Conservation (phyloP, 2,329 filamentous ascomycete species). For the Colletotrichum falcatum region DNA sequence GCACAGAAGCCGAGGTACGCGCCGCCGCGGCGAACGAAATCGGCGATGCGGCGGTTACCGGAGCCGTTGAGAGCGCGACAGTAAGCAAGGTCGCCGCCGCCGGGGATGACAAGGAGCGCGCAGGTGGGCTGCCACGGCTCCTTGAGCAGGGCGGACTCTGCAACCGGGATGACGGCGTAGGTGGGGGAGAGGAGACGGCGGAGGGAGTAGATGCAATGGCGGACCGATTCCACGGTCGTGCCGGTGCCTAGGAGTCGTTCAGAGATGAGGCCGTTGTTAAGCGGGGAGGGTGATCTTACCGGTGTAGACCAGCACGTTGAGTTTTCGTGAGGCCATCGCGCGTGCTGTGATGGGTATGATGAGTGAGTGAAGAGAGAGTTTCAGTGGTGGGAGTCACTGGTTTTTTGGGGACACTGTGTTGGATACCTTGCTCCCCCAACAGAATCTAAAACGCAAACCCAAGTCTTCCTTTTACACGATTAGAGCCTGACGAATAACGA, state of each 20-base stretch:
- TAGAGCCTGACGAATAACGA: not conserved
- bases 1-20: constrained; percentile 93
- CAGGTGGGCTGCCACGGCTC: constrained; percentile 93
- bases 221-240: constrained; percentile 87
- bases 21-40: constrained; percentile 88
- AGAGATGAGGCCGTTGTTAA: constrained; percentile 41
- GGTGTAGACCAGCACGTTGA: constrained; percentile 95
- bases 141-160: constrained; percentile 81
- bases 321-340: constrained; percentile 73
- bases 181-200: constrained; percentile 87
- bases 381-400: constrained; percentile 2
- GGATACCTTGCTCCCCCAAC: constrained; percentile 16
- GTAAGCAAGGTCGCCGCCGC: constrained; percentile 93
- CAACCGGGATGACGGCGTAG: constrained; percentile 92
- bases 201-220: constrained; percentile 88
- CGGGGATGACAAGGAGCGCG: constrained; percentile 90
- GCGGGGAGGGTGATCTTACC: constrained; percentile 63
- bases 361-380: constrained; percentile 23
- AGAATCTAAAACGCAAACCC: constrained; percentile 8
- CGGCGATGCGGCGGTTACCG: constrained; percentile 85
- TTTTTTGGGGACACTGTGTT: constrained; percentile 33
- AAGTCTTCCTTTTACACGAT: constrained; percentile 24
- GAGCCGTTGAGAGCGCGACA: constrained; percentile 88
- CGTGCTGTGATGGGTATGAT: constrained; percentile 29
- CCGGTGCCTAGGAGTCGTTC: constrained; percentile 73